phyloP scores from a whole-genome alignment of 257 asterid species.

The Marsdenia floribunda region DNA sequence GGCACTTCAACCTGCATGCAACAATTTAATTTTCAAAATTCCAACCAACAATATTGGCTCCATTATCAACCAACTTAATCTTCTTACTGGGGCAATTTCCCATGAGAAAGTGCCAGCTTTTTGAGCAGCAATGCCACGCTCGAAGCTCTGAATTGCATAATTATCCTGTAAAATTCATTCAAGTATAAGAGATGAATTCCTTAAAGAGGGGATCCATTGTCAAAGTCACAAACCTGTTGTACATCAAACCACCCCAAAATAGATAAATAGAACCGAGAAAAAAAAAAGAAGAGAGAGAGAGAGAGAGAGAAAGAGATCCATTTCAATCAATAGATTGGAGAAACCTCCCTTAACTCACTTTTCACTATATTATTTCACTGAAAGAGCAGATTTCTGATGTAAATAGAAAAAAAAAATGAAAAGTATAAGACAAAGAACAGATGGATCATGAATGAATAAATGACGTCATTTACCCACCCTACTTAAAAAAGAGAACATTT shows the following conservation, averaged over 20 bases:
- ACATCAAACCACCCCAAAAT: background rate
- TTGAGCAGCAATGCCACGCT: conserved; percentile 98
- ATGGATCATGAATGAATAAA: background rate
- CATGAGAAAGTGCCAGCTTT: conserved; percentile 72
- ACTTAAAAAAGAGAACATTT: background rate
- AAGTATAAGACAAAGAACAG: background rate
- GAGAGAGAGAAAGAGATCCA: background rate
- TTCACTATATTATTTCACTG: background rate
- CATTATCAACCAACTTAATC: conserved; percentile 9
- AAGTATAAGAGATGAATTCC: background rate
- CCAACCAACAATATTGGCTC: conserved; percentile 12
- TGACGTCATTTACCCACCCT: background rate
- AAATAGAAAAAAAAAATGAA: background rate
- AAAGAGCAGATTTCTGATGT: background rate
- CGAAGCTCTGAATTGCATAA: conserved; percentile 90
- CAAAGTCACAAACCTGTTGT: background rate
- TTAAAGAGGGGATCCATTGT: background rate
- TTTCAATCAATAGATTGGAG: background rate
- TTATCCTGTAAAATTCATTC: conserved; percentile 45
- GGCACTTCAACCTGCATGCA: conserved; percentile 81
- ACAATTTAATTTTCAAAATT: conserved; percentile 21
- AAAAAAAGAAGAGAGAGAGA: background rate
- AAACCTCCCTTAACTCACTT: no score
- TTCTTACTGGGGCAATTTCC: conserved; percentile 89
- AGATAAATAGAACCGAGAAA: background rate